Percentiles rank a stretch among this genome's conserved stretches.
Evolutionary conservation across 257 asterid species (phyloP).

Genomic region (Galeopsis tetrahit): DNA sequence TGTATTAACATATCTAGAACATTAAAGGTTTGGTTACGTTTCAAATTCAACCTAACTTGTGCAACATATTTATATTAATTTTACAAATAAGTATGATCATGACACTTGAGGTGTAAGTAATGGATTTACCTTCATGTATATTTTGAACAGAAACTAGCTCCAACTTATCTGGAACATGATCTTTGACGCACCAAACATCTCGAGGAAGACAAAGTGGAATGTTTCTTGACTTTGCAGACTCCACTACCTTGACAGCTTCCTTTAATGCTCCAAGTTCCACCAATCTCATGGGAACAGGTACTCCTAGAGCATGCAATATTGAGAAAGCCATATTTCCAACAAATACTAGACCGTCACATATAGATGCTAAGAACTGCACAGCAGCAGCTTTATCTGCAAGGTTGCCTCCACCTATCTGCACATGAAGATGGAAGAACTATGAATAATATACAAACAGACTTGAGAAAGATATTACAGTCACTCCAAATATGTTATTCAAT

Average conservation of each 20-base stretch:
- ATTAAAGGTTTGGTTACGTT: neutral
- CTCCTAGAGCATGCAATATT: constrained; percentile 77
- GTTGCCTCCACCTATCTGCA: constrained; percentile 86
- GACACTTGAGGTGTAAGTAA: constrained; percentile 18
- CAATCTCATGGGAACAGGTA: constrained; percentile 60
- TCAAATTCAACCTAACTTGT: constrained; percentile 9
- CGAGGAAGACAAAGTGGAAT: constrained; percentile 65
- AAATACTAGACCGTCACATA: constrained; percentile 82
- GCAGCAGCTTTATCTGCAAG: constrained; percentile 75
- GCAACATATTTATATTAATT: neutral
- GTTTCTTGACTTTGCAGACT: constrained; percentile 62
- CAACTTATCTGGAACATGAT: constrained; percentile 43
- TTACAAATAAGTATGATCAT: neutral
- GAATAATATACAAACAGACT: constrained; percentile 20
- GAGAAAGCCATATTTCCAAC: constrained; percentile 85
- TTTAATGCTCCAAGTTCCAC: constrained; percentile 59
- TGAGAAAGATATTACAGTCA: constrained; percentile 14
- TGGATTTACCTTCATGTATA: constrained; percentile 60
- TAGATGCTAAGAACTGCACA: constrained; percentile 56
- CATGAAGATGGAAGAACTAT: constrained; percentile 26
- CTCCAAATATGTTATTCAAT: constrained; percentile 17
- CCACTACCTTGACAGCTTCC: constrained; percentile 60
- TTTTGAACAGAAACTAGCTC: constrained; percentile 52
- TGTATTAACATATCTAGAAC: neutral
- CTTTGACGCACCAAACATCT: constrained; percentile 74